Evolutionary conservation across 106 monocot species (phyloP).

Genomic region (Apostasia ramifera): DNA sequence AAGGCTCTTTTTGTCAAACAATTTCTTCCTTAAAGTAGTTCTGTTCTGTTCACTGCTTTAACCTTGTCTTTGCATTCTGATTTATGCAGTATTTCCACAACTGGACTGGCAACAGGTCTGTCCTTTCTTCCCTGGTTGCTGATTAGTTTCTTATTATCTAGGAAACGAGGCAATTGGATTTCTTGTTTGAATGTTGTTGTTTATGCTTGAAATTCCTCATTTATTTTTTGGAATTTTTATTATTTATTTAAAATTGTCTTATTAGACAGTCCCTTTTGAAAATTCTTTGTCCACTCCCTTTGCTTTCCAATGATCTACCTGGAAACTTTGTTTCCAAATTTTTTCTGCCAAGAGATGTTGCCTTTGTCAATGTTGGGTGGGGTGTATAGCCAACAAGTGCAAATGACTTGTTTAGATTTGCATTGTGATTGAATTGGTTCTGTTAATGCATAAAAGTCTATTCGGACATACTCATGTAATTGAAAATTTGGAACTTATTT

Average conservation of each 20-base stretch:
- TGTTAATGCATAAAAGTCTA: not conserved
- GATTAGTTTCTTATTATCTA: not conserved
- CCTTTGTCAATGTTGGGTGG: too few species aligned
- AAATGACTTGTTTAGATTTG: too few species aligned
- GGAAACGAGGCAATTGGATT: not conserved
- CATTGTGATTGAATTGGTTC: not conserved
- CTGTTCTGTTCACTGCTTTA: not conserved
- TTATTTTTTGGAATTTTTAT: not conserved
- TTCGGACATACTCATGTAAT: not conserved
- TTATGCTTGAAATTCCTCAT: not conserved
- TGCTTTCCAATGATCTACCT: too few species aligned
- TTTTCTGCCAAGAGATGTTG: too few species aligned
- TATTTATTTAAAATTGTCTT: not conserved
- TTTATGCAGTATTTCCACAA: slow-evolving; percentile 97
- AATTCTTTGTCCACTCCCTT: too few species aligned
- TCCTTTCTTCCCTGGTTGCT: not conserved
- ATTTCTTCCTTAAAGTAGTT: not conserved
- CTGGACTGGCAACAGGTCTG: slow-evolving; percentile 98
- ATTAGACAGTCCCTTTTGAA: too few species aligned
- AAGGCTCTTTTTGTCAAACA: not conserved
- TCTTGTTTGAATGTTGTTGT: not conserved
- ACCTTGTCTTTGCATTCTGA: too few species aligned
- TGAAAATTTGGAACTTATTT: not conserved
- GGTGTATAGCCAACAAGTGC: too few species aligned
- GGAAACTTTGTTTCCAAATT: too few species aligned